Evolutionary conservation across 1,139 yeast genomes (phyloP), one percentile per base, ranked within the genome.

Genomic region (Scheffersomyces titani): DNA sequence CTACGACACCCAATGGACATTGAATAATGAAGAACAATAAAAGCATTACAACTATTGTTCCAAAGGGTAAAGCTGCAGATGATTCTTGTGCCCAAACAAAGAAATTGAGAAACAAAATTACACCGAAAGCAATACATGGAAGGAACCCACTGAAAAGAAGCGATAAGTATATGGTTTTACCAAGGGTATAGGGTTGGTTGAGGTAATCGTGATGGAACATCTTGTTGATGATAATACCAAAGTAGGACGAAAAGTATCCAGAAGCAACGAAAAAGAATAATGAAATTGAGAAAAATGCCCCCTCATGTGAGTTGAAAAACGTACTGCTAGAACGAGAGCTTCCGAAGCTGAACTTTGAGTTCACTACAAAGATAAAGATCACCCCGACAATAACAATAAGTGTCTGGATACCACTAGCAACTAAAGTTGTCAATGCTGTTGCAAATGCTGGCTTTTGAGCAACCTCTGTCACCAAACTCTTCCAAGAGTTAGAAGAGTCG

Each of bases 1-100:
- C 97, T 50, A 88, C 59, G 16, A 90, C 61, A 6, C 94, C 90
- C 54, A 92, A 75, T 1, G 97, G 97, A 30, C 90, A 77, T 61
- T 90, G 90, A 16, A 89, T 72, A 36, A 88, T 69, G 54, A 88
- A 78, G 72, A 91, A 88, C 19, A 65, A 49, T 11, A 55, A 45
- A 21, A 64, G 51, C 22, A 64, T 58, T 18, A 64, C 62, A 6
- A 64, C 22, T n/a, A 64, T 63, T 16, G 66, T 64, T 9, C 65
- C 65, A 49, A 64, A 63, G 9, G 97, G 97, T 52, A 91, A 74
- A 0, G 94, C 94, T 54, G 84, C 80, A 0, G 96, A 87, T 0
- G 96, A 87, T 59, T 88, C 88, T 65, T 87, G 82, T 1, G 89
- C 88, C 91, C 94, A 89, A 2, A 90, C 86, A 57, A 91, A 83